phyloP scores from a whole-genome alignment of 176 grass and related monocot genomes.

The Stipa capillata region DNA sequence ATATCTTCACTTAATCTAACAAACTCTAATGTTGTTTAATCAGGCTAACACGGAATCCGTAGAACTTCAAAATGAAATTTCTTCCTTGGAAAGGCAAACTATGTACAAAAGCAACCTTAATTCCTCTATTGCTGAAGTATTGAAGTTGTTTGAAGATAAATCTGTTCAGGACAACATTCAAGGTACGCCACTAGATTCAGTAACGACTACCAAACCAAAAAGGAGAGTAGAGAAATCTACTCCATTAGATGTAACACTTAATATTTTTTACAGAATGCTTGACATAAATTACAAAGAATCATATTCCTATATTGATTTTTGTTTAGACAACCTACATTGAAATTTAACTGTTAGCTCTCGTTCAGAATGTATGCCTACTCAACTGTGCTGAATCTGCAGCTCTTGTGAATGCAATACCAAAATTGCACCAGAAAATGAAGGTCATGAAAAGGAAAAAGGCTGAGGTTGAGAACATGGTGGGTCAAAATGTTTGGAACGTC shows the following conservation, averaged over 20 bases:
- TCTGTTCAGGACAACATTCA: conserved; percentile 29
- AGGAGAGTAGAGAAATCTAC: not conserved
- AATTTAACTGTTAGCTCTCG: not conserved
- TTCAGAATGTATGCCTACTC: conserved; percentile 2
- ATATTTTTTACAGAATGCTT: not conserved
- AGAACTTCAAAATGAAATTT: conserved; percentile 36
- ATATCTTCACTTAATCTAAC: not conserved
- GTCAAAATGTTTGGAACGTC: not conserved
- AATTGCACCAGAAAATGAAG: conserved; percentile 24
- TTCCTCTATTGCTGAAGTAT: conserved; percentile 34
- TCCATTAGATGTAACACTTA: not conserved
- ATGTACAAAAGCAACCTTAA: conserved; percentile 15
- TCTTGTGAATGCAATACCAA: conserved; percentile 19
- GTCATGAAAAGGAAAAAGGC: conserved; percentile 21
- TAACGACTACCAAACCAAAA: not conserved
- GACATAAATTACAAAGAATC: not conserved
- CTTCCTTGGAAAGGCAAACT: conserved; percentile 36
- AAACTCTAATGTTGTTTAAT: not conserved
- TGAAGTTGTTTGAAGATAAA: conserved; percentile 33
- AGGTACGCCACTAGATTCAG: conserved; percentile 26
- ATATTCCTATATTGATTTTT: not conserved
- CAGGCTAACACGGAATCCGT: conserved; percentile 46
- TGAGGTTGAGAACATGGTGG: not conserved
- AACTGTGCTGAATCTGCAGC: conserved; percentile 20
- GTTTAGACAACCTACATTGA: not conserved